Percentiles rank a stretch among this genome's conserved stretches.
phyloP scores from a whole-genome alignment of 306 rosid genomes.

The Canavalia ensiformis region DNA sequence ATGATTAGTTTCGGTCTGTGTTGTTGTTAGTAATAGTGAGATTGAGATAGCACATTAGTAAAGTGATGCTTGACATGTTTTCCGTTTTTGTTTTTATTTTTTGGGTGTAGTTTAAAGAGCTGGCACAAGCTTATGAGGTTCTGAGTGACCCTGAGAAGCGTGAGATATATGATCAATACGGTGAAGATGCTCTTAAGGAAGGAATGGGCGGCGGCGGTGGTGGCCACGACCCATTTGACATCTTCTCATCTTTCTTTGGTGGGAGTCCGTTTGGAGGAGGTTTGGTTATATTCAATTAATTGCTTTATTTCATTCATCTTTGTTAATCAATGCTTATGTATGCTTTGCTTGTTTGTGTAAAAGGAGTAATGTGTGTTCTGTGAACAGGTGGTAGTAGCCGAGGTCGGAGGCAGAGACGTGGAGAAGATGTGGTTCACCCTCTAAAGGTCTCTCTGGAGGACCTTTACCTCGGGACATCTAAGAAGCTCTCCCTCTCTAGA shows the following conservation, averaged over 20 bases:
- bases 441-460: conserved; percentile 95
- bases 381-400: conserved; percentile 85
- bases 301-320: neutral
- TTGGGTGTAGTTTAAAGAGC: conserved; percentile 77
- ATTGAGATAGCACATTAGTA: neutral
- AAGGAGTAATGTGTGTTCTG: conserved; percentile 18
- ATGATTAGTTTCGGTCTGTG: neutral
- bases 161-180: conserved; percentile 89
- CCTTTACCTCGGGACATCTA: conserved; percentile 80
- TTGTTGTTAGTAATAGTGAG: neutral
- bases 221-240: conserved; percentile 94
- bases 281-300: conserved; percentile 30
- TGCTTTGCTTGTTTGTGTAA: neutral
- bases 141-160: conserved; percentile 96
- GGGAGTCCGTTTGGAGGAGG: conserved; percentile 76
- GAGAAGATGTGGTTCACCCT: conserved; percentile 94
- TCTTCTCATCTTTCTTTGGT: conserved; percentile 93
- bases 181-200: conserved; percentile 98
- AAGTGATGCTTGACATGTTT: neutral
- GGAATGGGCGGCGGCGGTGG: conserved; percentile 98
- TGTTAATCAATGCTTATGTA: neutral
- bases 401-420: conserved; percentile 95
- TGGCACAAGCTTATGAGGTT: conserved; percentile 96
- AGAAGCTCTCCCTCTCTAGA: conserved; percentile 95
- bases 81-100: neutral